Conservation (phyloP, 371 early-diverging fungal genomes). For the Mucor mucedo region DNA sequence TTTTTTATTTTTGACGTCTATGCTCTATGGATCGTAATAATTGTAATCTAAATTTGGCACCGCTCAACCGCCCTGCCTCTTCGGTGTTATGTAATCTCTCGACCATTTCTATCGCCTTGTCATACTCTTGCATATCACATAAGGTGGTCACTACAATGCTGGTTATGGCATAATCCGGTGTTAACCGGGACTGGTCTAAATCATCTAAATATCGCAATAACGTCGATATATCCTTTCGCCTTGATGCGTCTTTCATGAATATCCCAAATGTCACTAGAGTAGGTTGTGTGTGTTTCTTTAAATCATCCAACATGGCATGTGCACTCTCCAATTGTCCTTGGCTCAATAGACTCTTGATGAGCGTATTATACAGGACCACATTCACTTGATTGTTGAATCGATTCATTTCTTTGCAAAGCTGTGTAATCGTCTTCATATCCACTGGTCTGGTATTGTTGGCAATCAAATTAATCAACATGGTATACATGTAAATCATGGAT, state of each 20-base stretch:
- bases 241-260: conserved; percentile 27
- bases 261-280: conserved; percentile 22
- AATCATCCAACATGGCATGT: background rate
- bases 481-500: conserved; percentile 26
- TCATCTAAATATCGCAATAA: conserved; percentile 20
- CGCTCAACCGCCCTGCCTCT: background rate
- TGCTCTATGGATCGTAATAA: conserved; percentile 7
- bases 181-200: conserved; percentile 3
- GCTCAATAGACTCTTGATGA: conserved; percentile 23
- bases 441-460: conserved; percentile 14
- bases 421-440: conserved; percentile 19
- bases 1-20: background rate
- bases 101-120: conserved; percentile 15
- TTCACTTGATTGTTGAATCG: background rate
- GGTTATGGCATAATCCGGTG: conserved; percentile 18
- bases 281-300: conserved; percentile 13
- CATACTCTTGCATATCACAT: conserved; percentile 11
- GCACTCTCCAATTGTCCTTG: conserved; percentile 12
- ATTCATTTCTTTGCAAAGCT: conserved; percentile 23
- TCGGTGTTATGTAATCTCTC: conserved; percentile 3
- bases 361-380: conserved; percentile 24
- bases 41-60: conserved; percentile 1
- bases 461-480: conserved; percentile 34
- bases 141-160: conserved; percentile 15
- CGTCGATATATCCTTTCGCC: conserved; percentile 8